Evolutionary conservation across 257 asterid genomes (phyloP), one percentile per base, ranked within the genome.

Genomic region (Coffea canephora): DNA sequence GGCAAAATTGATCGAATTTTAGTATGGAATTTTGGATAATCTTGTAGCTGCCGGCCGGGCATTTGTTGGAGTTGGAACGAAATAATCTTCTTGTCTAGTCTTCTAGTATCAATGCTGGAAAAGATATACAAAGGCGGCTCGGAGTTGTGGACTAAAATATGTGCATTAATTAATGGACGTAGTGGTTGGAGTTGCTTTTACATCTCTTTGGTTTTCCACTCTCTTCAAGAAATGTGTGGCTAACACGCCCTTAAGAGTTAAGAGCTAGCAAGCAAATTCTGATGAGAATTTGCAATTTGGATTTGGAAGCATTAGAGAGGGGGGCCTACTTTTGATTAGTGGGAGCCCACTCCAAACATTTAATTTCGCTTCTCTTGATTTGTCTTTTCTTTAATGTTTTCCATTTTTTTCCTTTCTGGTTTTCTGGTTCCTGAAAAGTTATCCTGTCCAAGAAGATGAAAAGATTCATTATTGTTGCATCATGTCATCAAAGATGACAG

Each of bases 21-120:
- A 71, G 52, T 69, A 39, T 48, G 1, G 71, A 71, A 59, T 2
- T 25, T 70, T 61, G 81, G 70, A 3, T 23, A 5, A 41, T 77
- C 50, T 84, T 31, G 83, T 64, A 74, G 79, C 78, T 75, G 87
- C 76, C 85, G 87, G 21, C 83, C 80, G 79, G 85, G 41, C 59
- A 71, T 36, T 70, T 61, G 75, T 71, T 77, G 67, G 62, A 23
- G 77, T 34, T 76, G 55, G 55, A 23, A 61, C 70, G 72, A 23
- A 46, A 45, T 49, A 41, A 31, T 45, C 75, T 31, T 61, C 23
- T 65, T 71, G 78, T 76, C 67, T 21, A n/a, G 77, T 76, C 46
- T 8, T 31, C 34, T 0, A 31, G 1, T 31, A 31, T 31, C 34
- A 31, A 31, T 31, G 43, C 43, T 39, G 43, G 5, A 39, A 39